Conservation (phyloP, 495 filamentous ascomycete genomes). For the Aspergillus cristatus region DNA sequence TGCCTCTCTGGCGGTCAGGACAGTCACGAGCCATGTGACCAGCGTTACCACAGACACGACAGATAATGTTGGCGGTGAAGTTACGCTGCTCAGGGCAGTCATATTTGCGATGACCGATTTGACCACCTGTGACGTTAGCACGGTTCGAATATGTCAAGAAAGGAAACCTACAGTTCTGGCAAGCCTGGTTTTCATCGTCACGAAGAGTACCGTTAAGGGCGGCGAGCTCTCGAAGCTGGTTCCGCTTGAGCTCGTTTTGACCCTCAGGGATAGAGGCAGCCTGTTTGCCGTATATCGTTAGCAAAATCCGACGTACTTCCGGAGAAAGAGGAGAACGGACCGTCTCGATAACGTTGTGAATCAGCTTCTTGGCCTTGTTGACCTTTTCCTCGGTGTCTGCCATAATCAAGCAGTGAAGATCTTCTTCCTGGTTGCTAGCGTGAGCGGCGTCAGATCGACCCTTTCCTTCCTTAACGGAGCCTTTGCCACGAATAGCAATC, state of each 20-base stretch:
- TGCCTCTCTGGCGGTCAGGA: conserved; percentile 81
- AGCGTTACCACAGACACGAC: conserved; percentile 92
- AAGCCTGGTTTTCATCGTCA: conserved; percentile 98
- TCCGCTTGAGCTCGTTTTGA: conserved; percentile 95
- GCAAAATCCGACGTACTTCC: no score
- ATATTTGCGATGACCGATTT: conserved; percentile 98
- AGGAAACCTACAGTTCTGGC: conserved; percentile 78
- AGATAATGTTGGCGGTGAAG: conserved; percentile 97
- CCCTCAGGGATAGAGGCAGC: conserved; percentile 97
- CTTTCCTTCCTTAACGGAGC: conserved; percentile 99
- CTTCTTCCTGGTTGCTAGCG: conserved; percentile 99
- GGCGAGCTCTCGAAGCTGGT: conserved; percentile 93
- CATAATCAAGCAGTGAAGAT: conserved; percentile 98
- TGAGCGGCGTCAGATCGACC: conserved; percentile 97
- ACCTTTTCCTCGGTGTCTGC: conserved; percentile 98
- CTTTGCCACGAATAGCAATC: conserved; percentile 98
- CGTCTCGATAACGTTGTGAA: conserved; percentile 96
- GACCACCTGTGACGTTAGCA: conserved; percentile 49
- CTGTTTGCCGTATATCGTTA: conserved; percentile 34
- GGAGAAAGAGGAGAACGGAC: no score
- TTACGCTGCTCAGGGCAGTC: conserved; percentile 98
- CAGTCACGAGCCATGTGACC: conserved; percentile 93
- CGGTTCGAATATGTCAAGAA: not conserved
- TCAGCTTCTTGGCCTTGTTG: conserved; percentile 93
- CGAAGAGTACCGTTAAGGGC: conserved; percentile 96